These are phyloP conservation scores for Sambucus nigra DNA, from an alignment of 129 eudicot species.

Conservation along the genomic window DNA sequence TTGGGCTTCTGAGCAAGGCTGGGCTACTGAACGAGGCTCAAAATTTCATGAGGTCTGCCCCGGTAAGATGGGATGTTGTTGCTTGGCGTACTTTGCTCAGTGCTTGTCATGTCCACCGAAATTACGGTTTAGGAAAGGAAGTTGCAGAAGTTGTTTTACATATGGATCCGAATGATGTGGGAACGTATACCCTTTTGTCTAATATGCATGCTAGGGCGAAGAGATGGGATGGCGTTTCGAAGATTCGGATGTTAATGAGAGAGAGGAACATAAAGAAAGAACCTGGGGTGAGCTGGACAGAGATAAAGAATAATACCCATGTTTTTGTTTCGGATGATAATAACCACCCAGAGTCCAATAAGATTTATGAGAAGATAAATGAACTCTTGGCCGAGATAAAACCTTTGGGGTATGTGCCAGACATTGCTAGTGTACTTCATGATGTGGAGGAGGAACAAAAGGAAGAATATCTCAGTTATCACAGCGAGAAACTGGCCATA, in stretches of 20 bases:
- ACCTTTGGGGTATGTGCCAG: slow-evolving; percentile 46
- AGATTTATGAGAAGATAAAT: slow-evolving; percentile 50
- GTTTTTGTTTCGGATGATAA: slow-evolving; percentile 46
- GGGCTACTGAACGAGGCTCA: slow-evolving; percentile 50
- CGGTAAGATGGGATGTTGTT: slow-evolving; percentile 39
- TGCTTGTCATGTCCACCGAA: slow-evolving; percentile 52
- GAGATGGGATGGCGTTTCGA: slow-evolving; percentile 43
- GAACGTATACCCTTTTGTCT: slow-evolving; percentile 46
- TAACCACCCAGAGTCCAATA: slow-evolving; percentile 34
- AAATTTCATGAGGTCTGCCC: slow-evolving; percentile 35
- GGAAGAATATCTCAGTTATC: slow-evolving; percentile 44
- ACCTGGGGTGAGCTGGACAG: slow-evolving; percentile 56
- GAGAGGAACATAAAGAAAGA: slow-evolving; percentile 40
- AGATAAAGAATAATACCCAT: slow-evolving; percentile 28
- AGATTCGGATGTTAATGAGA: slow-evolving; percentile 32
- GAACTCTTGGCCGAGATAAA: slow-evolving; percentile 39
- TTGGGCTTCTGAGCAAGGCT: slow-evolving; percentile 51
- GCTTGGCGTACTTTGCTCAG: slow-evolving; percentile 62
- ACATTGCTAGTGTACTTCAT: slow-evolving; percentile 37
- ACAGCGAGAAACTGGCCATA: slow-evolving; percentile 66
- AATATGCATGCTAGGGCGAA: slow-evolving; percentile 58
- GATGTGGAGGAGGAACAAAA: slow-evolving; percentile 68
- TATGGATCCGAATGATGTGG: slow-evolving; percentile 45
- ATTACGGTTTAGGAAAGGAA: slow-evolving; percentile 40
- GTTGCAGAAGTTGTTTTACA: slow-evolving; percentile 36